Evolutionary conservation across 495 filamentous ascomycete species (phyloP), one percentile per base, ranked within the genome.

Genomic region (Hypoxylon lienhwacheense): DNA sequence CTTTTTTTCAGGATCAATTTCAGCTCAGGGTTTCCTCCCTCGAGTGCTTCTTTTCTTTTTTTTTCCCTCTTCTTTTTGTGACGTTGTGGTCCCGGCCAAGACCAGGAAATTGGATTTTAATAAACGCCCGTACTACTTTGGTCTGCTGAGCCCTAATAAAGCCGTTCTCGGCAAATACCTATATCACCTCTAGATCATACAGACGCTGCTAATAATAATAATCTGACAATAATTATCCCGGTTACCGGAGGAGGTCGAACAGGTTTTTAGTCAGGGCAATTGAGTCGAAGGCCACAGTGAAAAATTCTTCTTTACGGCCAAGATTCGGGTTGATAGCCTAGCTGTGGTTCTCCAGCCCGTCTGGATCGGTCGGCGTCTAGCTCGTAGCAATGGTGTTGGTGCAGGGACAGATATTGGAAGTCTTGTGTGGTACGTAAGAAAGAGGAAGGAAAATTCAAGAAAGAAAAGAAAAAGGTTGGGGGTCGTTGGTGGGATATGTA

Each of bases 401-500:
- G 46, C 49, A 47, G 35, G 51, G 29, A 44, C 28, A n/a, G 16
- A 55, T 42, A 51, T 29, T 51, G 50, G 57, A 50, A 43, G 50
- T 33, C 34, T 42, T 39, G 41, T 53, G 55, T 52, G 32, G 50
- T 32, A 49, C 45, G 50, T 26, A 51, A 34, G 28, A 43, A 15
- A 17, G 5, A 21, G 14, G 17, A 7, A 35, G 25, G 7, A 22
- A 21, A n/a, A n/a, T n/a, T n/a, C n/a, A n/a, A n/a, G n/a, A 47
- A 50, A 21, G 20, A 29, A 32, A 15, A 52, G 45, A 51, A 53
- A 54, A 34, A 51, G 45, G 41, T 61, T 45, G 58, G 52, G 39
- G 36, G 53, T 47, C 48, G 40, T 12, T 41, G 51, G 52, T 44
- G 51, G 58, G 58, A 61, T 61, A 56, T 61, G 58, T 55, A 61